A percentile compares a stretch with the other conserved stretches of the same genome.
These are phyloP conservation scores for Taphrina communis DNA, from an alignment of 1,139 yeast genomes.

Conservation along the genomic window DNA sequence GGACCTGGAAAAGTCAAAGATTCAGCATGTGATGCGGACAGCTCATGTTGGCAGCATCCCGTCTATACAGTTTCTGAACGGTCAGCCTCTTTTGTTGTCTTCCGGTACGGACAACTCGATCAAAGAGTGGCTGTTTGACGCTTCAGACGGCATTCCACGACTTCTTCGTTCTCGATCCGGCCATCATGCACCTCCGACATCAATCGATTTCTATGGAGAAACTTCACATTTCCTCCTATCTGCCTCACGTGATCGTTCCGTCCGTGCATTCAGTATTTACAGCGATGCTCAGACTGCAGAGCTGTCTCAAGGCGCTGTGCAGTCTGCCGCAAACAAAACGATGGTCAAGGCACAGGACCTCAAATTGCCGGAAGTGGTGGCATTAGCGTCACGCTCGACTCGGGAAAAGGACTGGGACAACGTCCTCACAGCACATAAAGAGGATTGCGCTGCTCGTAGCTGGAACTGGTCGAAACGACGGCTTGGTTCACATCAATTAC, in stretches of 20 bases:
- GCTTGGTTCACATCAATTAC: slow-evolving; percentile 73
- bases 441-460: slow-evolving; percentile 81
- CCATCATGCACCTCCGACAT: slow-evolving; percentile 87
- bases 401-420: slow-evolving; percentile 96
- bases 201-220: slow-evolving; percentile 76
- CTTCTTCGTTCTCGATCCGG: slow-evolving; percentile 94
- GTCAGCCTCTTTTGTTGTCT: slow-evolving; percentile 90
- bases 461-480: slow-evolving; percentile 88
- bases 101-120: slow-evolving; percentile 90
- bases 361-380: slow-evolving; percentile 77
- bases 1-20: slow-evolving; percentile 71
- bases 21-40: slow-evolving; percentile 75
- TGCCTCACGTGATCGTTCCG: slow-evolving; percentile 82
- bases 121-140: slow-evolving; percentile 92
- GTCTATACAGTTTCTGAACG: slow-evolving; percentile 75
- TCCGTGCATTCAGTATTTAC: slow-evolving; percentile 90
- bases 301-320: slow-evolving; percentile 73
- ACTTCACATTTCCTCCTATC: slow-evolving; percentile 84
- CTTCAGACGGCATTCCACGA: slow-evolving; percentile 81
- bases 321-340: slow-evolving; percentile 58
- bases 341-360: slow-evolving; percentile 60
- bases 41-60: slow-evolving; percentile 69
- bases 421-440: slow-evolving; percentile 87
- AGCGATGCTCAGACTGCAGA: slow-evolving; percentile 97
- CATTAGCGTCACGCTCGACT: slow-evolving; percentile 74